Percentiles rank a stretch among this genome's conserved stretches.
Evolutionary conservation across 106 monocot species (phyloP).

Genomic region (Alisma plantagoaquatica): DNA sequence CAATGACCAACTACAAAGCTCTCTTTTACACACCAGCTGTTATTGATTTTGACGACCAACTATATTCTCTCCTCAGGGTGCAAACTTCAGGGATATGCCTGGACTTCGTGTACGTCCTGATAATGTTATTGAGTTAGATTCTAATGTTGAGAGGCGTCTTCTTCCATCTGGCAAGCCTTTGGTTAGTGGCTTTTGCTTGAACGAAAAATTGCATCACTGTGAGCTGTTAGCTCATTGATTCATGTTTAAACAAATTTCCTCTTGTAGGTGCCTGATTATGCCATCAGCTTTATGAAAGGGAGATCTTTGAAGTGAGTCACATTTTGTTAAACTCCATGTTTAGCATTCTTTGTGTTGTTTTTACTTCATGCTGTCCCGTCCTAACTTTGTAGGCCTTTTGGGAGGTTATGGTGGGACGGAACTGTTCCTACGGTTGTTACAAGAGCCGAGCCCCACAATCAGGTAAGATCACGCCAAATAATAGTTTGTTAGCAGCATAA

Average conservation of each 20-base stretch:
- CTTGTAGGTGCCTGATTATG: constrained; percentile 42
- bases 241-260: neutral
- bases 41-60: too few species aligned
- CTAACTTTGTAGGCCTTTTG: constrained; percentile 38
- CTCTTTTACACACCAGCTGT: too few species aligned
- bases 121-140: constrained; percentile 17
- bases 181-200: constrained; percentile 1
- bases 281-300: constrained; percentile 37
- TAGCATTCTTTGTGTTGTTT: neutral
- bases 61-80: constrained; percentile 4
- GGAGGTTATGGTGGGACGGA: constrained; percentile 66
- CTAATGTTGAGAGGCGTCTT: constrained; percentile 2
- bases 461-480: too few species aligned
- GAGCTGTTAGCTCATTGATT: neutral
- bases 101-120: constrained; percentile 14
- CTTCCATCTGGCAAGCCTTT: constrained; percentile 19
- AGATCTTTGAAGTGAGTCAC: constrained; percentile 60
- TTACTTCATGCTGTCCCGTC: too few species aligned
- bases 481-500: too few species aligned
- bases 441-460: constrained; percentile 21
- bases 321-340: neutral
- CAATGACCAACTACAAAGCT: too few species aligned
- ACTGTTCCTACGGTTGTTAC: constrained; percentile 66
- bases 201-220: neutral
- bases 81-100: constrained; percentile 22